Conservation (phyloP, 306 rosid species). For the Quercus ilex region DNA sequence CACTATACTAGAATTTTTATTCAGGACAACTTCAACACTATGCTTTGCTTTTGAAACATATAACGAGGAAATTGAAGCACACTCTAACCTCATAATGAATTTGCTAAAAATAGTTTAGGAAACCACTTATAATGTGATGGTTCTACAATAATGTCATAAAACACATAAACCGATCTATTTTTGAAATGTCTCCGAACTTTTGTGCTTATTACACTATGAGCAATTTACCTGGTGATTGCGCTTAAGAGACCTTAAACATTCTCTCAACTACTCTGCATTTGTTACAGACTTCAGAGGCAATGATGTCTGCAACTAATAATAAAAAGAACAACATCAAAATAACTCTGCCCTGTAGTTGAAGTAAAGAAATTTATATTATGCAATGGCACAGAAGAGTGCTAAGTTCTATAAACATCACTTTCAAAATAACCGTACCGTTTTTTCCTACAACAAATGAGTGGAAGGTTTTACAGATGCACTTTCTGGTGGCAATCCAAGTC, state of each 20-base stretch:
- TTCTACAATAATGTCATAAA: no score
- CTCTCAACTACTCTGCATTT: slow-evolving; percentile 47
- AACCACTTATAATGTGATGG: not conserved
- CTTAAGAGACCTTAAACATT: slow-evolving; percentile 63
- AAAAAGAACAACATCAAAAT: slow-evolving; percentile 3
- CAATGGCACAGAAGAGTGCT: not conserved
- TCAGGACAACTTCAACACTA: not conserved
- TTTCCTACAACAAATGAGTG: slow-evolving; percentile 7
- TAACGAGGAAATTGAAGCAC: not conserved
- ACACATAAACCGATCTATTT: no score
- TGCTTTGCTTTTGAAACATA: not conserved
- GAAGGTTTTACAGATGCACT: slow-evolving; percentile 18
- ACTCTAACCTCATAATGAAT: not conserved
- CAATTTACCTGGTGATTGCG: slow-evolving; percentile 47
- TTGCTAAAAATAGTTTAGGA: not conserved
- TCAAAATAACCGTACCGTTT: slow-evolving; percentile 33
- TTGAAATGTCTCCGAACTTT: not conserved
- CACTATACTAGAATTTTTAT: not conserved
- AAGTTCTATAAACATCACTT: not conserved
- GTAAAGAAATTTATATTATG: not conserved
- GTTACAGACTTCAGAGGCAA: slow-evolving; percentile 26
- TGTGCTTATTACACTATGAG: not conserved
- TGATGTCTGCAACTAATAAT: slow-evolving; percentile 33
- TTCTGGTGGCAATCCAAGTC: slow-evolving; percentile 42
- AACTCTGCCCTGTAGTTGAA: not conserved